Base-by-base conservation (phyloP, 1,284 basidiomycete species). In the Sporisorium graminicola region DNA sequence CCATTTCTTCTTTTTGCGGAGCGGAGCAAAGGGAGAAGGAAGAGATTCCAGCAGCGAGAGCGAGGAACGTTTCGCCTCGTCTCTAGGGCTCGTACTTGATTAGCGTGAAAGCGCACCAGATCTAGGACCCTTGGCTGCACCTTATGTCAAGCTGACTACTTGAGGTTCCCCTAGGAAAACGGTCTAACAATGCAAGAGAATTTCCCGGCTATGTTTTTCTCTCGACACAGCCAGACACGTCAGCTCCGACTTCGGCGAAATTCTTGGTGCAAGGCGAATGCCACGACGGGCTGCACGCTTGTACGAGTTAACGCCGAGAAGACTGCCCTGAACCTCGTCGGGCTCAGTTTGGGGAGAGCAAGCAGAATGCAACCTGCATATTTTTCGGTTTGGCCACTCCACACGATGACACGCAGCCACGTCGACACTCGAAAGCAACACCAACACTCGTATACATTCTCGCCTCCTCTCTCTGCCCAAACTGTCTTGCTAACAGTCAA, bases 101-200 rank as follows among this genome's bases (percentile, higher is more conserved):
- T 31, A 40, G 47, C 55, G 62, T 65, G 55, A 65, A 65, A 65
- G 55, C 53, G 47, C 9, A 10, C 4, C 7, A 31, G 8, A 7
- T 8, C 2, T 8, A 13, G n/a, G 40, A n/a, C n/a, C 3, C 37
- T 2, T 18, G 14, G 7, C 18, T 9, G 16, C 18, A n/a, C 4
- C 47, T 58, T 58, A 52, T 64, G 56, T 65, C 63, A 65, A 44
- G 56, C 63, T 65, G 56, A 65, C 51, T 40, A 31, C 5, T n/a
- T n/a, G n/a, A n/a, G n/a, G n/a, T n/a, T 31, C 29, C 29, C 5
- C 29, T 31, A 31, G 5, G n/a, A n/a, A n/a, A n/a, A n/a, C 13
- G 52, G 20, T 24, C 35, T 53, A 53, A 53, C 52, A 53, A 20
- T 13, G 5, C 5, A 18, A 35, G 14, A 35, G 4, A 6, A 4